Base-by-base conservation (phyloP, 2,329 filamentous ascomycete genomes). In the Arthrobotrys pseudoclavata region DNA sequence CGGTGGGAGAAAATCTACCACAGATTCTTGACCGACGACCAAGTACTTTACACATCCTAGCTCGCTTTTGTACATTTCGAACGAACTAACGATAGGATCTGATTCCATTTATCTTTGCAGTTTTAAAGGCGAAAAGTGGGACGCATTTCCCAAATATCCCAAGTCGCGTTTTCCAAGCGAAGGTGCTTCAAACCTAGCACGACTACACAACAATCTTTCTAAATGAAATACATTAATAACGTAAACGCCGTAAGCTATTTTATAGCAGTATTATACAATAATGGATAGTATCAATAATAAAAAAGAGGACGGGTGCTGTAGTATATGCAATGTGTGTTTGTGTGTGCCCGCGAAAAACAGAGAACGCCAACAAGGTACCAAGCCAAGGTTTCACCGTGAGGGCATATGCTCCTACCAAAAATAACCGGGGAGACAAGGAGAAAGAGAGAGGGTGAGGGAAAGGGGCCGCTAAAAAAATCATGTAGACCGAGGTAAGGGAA, bases 181-280 rank as follows among this genome's bases (percentile, higher is more conserved):
- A n/a, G n/a, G n/a, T n/a, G n/a, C n/a, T n/a, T n/a, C n/a, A n/a
- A n/a, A n/a, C n/a, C n/a, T n/a, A n/a, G n/a, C n/a, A n/a, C n/a
- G n/a, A n/a, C n/a, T 31, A 31, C 4, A 31, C 3, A 31, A 48
- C 45, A 13, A 12, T 5, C 31, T 52, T n/a, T 37, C 26, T 48
- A 48, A 26, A 60, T 24, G 7, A 12, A 26, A 24, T 24, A 26
- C 20, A 40, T 60, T 60, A 18, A 60, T 60, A 60, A 60, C 53
- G 24, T 60, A 3, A 42, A 60, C 31, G 7, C 53, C 53, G 34
- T 60, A 42, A 42, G 31, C 18, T 60, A 26, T 60, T 60, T 60
- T 42, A 60, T 42, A 60, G 31, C 31, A 60, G 53, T 60, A 60
- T 60, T 60, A 60, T 60, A 60, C 53, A 60, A 60, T 60, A 60